phyloP scores from a whole-genome alignment of 2,329 filamentous ascomycete species.

The Trichoderma arundinaceum region DNA sequence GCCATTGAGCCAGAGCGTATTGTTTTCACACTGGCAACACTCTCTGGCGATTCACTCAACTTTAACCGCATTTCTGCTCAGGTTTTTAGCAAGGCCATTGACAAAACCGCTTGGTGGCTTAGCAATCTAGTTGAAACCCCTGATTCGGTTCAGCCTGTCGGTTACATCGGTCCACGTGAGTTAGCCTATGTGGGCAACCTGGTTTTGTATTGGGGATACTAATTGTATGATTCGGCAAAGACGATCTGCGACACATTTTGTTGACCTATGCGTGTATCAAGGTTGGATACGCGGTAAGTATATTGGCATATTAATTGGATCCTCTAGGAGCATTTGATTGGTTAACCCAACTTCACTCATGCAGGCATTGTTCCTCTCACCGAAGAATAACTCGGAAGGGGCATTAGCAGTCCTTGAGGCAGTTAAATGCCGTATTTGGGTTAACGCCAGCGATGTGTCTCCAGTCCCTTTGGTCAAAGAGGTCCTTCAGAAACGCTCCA shows the following conservation, averaged over 20 bases:
- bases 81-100: not conserved
- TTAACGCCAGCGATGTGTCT: slow-evolving; percentile 35
- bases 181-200: not conserved
- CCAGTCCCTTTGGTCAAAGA: not conserved
- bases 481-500: not conserved
- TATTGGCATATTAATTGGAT: no score
- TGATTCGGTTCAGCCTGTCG: not conserved
- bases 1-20: not conserved
- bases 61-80: not conserved
- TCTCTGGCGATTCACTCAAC: not conserved
- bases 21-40: not conserved
- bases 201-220: not conserved
- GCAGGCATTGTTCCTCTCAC: slow-evolving; percentile 31
- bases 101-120: slow-evolving; percentile 8
- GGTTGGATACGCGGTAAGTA: not conserved
- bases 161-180: slow-evolving; percentile 10
- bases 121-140: not conserved
- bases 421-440: slow-evolving; percentile 43
- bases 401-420: slow-evolving; percentile 44
- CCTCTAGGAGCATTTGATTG: not conserved
- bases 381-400: slow-evolving; percentile 44
- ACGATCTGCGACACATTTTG: slow-evolving; percentile 6
- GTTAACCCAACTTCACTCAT: not conserved
- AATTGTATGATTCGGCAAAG: not conserved
- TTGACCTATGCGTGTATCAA: slow-evolving; percentile 6